A percentile compares a stretch with the other conserved stretches of the same genome.
These are phyloP conservation scores for Ophiostoma sp. DNA, from an alignment of 2,329 filamentous ascomycete genomes.

Conservation along the genomic window DNA sequence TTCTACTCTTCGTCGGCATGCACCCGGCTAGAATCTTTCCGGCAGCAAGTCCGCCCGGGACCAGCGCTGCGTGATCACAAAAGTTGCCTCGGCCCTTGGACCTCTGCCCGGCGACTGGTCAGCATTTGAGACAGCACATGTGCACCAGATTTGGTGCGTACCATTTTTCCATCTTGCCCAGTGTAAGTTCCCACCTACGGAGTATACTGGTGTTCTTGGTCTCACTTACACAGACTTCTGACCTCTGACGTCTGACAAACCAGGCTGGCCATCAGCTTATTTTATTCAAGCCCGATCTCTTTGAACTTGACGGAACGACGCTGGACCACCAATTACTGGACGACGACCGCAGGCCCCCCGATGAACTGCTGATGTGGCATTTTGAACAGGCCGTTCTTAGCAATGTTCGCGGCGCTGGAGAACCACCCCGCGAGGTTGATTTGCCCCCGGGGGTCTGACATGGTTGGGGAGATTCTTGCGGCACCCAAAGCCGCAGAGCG, in stretches of 20 bases:
- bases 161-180: not conserved
- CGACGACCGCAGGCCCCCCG: not conserved
- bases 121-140: not conserved
- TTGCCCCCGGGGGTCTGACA: not conserved
- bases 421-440: not conserved
- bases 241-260: too few relatives aligned
- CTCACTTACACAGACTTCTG: too few relatives aligned
- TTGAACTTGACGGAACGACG: not conserved
- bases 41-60: not conserved
- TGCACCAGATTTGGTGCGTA: not conserved
- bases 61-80: not conserved
- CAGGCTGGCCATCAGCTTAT: too few relatives aligned
- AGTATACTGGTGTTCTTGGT: too few relatives aligned
- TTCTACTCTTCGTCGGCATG: not conserved
- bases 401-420: not conserved
- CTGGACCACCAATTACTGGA: not conserved
- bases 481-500: not conserved
- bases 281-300: too few relatives aligned
- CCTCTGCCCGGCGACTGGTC: not conserved
- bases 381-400: not conserved
- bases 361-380: not conserved
- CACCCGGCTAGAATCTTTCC: not conserved
- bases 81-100: not conserved
- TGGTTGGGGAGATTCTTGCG: not conserved
- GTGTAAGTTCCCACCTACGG: too few relatives aligned